phyloP scores from a whole-genome alignment of 352 stramenopile genomes.

The Globisporangium viniferum region DNA sequence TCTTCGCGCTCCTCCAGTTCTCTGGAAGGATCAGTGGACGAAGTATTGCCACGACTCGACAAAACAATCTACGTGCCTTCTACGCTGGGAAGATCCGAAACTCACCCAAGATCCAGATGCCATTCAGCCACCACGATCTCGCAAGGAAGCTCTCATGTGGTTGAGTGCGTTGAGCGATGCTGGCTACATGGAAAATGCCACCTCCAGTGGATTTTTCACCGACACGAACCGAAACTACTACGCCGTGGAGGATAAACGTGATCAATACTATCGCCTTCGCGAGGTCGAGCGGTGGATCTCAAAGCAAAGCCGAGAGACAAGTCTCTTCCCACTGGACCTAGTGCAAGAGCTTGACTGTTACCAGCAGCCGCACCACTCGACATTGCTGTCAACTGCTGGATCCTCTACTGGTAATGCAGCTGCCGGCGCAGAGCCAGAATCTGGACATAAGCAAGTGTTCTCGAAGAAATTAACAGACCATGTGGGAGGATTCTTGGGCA shows the following conservation, averaged over 20 bases:
- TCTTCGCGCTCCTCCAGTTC: slow-evolving; percentile 28
- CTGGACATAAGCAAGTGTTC: slow-evolving; percentile 28
- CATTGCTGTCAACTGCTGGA: background rate
- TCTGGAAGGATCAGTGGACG: slow-evolving; percentile 55
- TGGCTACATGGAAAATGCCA: slow-evolving; percentile 57
- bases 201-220: slow-evolving; percentile 11
- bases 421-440: background rate
- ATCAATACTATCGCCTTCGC: slow-evolving; percentile 53
- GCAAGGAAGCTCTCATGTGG: slow-evolving; percentile 42
- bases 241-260: slow-evolving; percentile 39
- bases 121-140: slow-evolving; percentile 36
- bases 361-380: slow-evolving; percentile 1
- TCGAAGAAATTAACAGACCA: slow-evolving; percentile 59
- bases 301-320: slow-evolving; percentile 31
- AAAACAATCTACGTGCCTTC: slow-evolving; percentile 17
- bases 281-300: slow-evolving; percentile 49
- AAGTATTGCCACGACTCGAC: slow-evolving; percentile 43
- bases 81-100: slow-evolving; percentile 35
- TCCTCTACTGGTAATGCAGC: background rate
- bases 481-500: slow-evolving; percentile 52
- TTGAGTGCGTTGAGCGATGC: slow-evolving; percentile 54
- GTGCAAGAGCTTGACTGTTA: slow-evolving; percentile 62
- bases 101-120: slow-evolving; percentile 44
- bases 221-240: slow-evolving; percentile 37
- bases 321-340: slow-evolving; percentile 61